Conservation (phyloP, 352 stramenopile genomes). For the Globisporangium viniferum region DNA sequence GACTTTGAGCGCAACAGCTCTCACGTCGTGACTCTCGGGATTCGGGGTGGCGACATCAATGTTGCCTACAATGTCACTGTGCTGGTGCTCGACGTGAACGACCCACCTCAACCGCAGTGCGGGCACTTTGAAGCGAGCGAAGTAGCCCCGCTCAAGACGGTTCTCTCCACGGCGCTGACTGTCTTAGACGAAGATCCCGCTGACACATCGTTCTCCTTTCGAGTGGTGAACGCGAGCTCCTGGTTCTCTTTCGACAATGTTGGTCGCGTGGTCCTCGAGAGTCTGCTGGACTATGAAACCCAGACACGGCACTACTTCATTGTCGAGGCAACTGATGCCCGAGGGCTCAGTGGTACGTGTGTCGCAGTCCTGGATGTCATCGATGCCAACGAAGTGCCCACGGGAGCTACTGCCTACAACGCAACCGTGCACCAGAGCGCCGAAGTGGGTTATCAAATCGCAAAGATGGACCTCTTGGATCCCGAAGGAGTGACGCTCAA, state of each 20-base stretch:
- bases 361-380: slow-evolving; percentile 32
- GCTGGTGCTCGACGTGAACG: slow-evolving; percentile 22
- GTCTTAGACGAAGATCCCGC: slow-evolving; percentile 28
- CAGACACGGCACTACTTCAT: slow-evolving; percentile 24
- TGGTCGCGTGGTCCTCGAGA: slow-evolving; percentile 30
- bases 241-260: slow-evolving; percentile 31
- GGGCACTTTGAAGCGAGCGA: slow-evolving; percentile 17
- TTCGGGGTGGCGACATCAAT: neutral
- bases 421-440: slow-evolving; percentile 30
- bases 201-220: slow-evolving; percentile 21
- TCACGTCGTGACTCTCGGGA: slow-evolving; percentile 4
- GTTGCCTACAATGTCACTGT: slow-evolving; percentile 17
- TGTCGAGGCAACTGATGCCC: slow-evolving; percentile 28
- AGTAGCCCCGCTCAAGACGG: slow-evolving; percentile 19
- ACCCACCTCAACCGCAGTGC: slow-evolving; percentile 23
- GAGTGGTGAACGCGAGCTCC: slow-evolving; percentile 17
- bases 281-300: slow-evolving; percentile 35
- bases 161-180: slow-evolving; percentile 15
- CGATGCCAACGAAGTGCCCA: slow-evolving; percentile 38
- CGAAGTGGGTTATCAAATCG: slow-evolving; percentile 13
- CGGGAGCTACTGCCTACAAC: slow-evolving; percentile 28
- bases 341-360: slow-evolving; percentile 34
- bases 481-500: neutral
- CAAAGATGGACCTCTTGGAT: slow-evolving; percentile 6
- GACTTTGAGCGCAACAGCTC: slow-evolving; percentile 33